Conservation (phyloP, 176 grass and related monocot species). For the Oryza glumipatula region DNA sequence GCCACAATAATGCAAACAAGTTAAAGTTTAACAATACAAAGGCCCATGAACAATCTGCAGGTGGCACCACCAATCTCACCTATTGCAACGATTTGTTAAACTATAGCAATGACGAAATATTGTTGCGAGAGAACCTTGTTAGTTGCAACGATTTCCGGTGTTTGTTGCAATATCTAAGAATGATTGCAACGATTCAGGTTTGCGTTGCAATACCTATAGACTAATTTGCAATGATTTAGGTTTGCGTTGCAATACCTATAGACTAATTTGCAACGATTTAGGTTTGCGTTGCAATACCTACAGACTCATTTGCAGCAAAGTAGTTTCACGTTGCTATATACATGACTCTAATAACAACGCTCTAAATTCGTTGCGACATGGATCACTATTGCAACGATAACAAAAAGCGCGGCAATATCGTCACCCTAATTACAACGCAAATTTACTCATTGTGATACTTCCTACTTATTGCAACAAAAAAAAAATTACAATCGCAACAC, state of each 20-base stretch:
- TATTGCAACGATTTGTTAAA: too few species aligned
- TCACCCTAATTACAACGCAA: neutral
- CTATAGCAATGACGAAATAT: too few species aligned
- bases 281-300: neutral
- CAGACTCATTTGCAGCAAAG: neutral
- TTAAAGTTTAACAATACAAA: too few species aligned
- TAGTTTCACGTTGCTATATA: too few species aligned
- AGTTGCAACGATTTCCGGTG: neutral
- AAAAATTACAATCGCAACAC: neutral
- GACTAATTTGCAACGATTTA: neutral
- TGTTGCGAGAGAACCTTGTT: too few species aligned
- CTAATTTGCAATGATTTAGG: neutral
- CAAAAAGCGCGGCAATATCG: neutral
- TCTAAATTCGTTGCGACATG: neutral
- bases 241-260: neutral
- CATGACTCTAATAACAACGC: neutral
- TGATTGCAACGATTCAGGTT: neutral
- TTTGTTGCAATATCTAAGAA: neutral
- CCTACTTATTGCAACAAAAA: neutral
- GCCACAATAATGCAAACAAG: too few species aligned
- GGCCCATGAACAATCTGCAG: too few species aligned
- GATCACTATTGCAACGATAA: neutral
- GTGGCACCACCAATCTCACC: too few species aligned
- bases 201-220: neutral
- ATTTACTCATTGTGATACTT: neutral